phyloP scores from a whole-genome alignment of 2,329 filamentous ascomycete species.

The Penicillium sp. region DNA sequence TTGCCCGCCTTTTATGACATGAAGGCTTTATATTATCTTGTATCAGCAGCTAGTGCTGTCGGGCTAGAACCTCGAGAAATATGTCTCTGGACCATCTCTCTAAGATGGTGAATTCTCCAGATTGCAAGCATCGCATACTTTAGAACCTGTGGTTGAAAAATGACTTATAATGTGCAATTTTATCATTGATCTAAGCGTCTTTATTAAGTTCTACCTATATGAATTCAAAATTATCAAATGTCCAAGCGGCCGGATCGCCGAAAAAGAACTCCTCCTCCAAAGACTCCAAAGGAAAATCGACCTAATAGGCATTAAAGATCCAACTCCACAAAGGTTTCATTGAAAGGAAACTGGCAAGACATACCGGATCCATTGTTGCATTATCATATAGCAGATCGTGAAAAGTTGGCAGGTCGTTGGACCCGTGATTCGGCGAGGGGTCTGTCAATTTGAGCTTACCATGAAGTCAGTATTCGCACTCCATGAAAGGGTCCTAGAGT shows the following conservation, averaged over 20 bases:
- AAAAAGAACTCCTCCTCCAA: slow-evolving; percentile 23
- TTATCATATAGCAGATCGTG: neutral
- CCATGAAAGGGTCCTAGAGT: neutral
- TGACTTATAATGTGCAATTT: no score
- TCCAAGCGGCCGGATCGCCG: slow-evolving; percentile 25
- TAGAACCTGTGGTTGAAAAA: no score
- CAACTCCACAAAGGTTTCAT: no score
- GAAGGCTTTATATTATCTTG: no score
- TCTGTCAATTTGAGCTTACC: neutral
- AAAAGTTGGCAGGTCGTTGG: neutral
- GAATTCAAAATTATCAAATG: slow-evolving; percentile 18
- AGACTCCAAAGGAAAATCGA: slow-evolving; percentile 5
- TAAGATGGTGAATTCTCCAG: no score
- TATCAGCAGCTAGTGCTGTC: no score
- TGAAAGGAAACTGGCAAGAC: neutral
- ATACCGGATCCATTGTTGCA: neutral
- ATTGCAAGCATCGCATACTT: no score
- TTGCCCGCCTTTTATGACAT: no score
- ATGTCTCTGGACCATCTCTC: no score
- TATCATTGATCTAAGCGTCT: no score
- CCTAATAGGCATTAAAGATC: neutral
- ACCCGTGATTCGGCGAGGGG: neutral
- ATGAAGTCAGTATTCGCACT: neutral
- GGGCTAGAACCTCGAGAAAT: no score
- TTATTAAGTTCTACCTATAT: no score